Base-by-base conservation (phyloP, 1,139 yeast genomes). In the Hanseniaspora gamundiae region DNA sequence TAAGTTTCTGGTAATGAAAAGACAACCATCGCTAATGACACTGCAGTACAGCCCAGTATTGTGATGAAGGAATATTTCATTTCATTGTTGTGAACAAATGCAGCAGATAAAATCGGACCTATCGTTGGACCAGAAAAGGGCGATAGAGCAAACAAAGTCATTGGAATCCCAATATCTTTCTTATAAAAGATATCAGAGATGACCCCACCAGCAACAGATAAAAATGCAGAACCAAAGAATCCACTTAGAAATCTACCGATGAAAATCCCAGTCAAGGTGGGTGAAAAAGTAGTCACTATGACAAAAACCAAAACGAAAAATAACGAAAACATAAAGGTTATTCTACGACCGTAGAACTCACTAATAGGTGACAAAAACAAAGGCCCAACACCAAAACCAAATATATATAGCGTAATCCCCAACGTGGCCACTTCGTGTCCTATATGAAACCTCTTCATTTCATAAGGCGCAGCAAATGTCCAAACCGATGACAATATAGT, bases 301-400 rank as follows among this genome's bases (percentile, higher is more conserved):
- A 80, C 79, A 62, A 80, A 79, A 3, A 74, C 66, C 21, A 73
- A 69, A 51, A 79, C 78, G 16, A 79, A 58, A 2, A 71, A 64
- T 45, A 78, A 67, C 0, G 86, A 77, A 44, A 72, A 64, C 31
- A 80, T 62, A 52, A 79, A 83, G 1, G 85, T 85, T 2, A 76
- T 66, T 53, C 78, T 76, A 47, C 94, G 69, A 8, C 94, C 95
- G 46, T 76, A 74, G 49, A 80, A 75, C 58, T 84, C 94, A 14
- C 88, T 79, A 36, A 84, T 62, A 4, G 95, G 94, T 4, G 88
- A 85, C 68, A 87, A 73, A 36, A 83, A 62, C 50, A 83, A 64
- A 0, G 94, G 94, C 4, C 94, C 94, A 30, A 76, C 64, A n/a
- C 80, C 78, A 53, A 82, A 69, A 1, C 94, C 91, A 50, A 82